These are phyloP conservation scores for Pugionium dolabratum DNA, from an alignment of 345 rosid genomes.

Conservation along the genomic window DNA sequence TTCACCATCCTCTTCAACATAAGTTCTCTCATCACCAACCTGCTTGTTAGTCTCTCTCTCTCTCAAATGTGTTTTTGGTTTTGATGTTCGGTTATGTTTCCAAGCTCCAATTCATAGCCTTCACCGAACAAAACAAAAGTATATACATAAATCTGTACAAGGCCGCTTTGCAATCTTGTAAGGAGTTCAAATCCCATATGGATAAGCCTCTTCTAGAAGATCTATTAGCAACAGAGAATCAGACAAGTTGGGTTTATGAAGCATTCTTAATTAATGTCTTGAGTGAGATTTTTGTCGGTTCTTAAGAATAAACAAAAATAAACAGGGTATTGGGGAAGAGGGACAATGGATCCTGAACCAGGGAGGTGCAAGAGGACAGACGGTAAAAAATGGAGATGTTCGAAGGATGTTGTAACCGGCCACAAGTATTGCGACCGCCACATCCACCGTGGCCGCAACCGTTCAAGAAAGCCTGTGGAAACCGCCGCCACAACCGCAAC, in stretches of 20 bases:
- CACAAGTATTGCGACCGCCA: constrained; percentile 99
- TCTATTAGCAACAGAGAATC: constrained; percentile 1
- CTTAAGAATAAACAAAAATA: constrained; percentile 10
- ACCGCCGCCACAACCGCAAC: constrained; percentile 12
- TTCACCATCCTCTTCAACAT: constrained; percentile 40
- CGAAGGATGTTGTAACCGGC: constrained; percentile 29
- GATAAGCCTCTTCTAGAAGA: constrained; percentile 1
- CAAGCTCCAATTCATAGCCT: constrained; percentile 24
- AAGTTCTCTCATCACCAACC: constrained; percentile 33
- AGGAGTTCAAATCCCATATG: not conserved
- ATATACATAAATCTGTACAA: not conserved
- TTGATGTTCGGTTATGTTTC: constrained; percentile 21
- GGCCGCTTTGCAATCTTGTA: not conserved
- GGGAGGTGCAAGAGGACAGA: constrained; percentile 61
- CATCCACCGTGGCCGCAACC: constrained; percentile 99
- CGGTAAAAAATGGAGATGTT: too few species aligned
- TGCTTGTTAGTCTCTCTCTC: constrained; percentile 21
- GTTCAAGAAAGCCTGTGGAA: constrained; percentile 99
- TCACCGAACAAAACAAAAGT: constrained; percentile 6
- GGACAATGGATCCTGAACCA: constrained; percentile 71
- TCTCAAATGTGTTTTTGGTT: not conserved
- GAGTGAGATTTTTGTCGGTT: constrained; percentile 21
- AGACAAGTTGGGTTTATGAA: constrained; percentile 17
- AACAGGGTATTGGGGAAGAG: constrained; percentile 58
- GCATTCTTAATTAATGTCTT: constrained; percentile 9